Base-by-base conservation (phyloP, 73 alveolate species). In the Tetrahymena elliotti region DNA sequence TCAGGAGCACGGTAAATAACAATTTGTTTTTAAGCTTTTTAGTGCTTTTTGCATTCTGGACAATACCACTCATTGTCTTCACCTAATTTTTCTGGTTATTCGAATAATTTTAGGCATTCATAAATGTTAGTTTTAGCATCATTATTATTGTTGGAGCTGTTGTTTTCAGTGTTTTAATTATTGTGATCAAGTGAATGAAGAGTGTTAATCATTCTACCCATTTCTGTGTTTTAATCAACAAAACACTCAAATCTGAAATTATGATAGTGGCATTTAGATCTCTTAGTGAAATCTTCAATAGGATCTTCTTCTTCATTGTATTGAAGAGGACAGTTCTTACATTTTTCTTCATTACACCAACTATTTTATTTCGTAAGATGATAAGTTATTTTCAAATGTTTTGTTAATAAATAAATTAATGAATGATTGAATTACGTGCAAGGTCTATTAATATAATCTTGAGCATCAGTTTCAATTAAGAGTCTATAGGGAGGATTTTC, bases 41-140 rank as follows among this genome's bases (percentile, higher is more conserved):
- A 95, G 83, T 97, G 97, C 92, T 98, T 96, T 94, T 98, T 97
- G 93, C 99, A 98, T 92, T 96, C 96, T 22, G 94, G 93, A 95
- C 99, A 98, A 95, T 93, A 98, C 99, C 99, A 98, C 93, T 97
- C 96, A 98, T 98, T 98, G 3, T 96, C 97, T 47, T 96, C 98
- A 34, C 97, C 98, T 37, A 97, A 96, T 39, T 94, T 83, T 84
- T 98, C 99, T 84, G 97, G 99, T 93, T 88, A 83, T 20, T 93
- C 93, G 52, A 92, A 92, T 6, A 68, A 37, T 18, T 95, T 93
- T 94, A 54, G 53, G 83, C 96, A 94, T 33, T 94, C 96, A 41
- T 41, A 83, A 18, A 94, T 52, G 35, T 47, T 33, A 68, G 88
- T 68, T 68, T 68, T 68, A 68, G 34, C 36, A 68, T 68, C 88